Evolutionary conservation across 108 stramenopile genomes (phyloP).

Genomic region (Nitzschia putrida): DNA sequence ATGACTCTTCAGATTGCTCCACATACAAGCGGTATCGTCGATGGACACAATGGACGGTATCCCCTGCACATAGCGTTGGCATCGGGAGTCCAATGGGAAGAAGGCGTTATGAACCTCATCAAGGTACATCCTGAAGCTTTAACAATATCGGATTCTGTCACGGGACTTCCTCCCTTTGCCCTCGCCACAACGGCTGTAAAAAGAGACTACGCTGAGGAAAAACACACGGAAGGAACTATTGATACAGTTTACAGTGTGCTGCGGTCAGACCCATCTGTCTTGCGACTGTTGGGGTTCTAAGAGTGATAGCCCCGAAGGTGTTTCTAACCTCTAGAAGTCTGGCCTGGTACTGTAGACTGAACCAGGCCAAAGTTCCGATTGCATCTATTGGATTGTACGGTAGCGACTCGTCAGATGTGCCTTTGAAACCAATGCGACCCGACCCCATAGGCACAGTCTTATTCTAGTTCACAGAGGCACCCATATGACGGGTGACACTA

Average conservation of each 20-base stretch:
- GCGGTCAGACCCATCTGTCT: conserved; percentile 17
- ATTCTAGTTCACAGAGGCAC: no score
- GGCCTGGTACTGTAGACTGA: not conserved
- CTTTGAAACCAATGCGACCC: no score
- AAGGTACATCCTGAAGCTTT: conserved; percentile 20
- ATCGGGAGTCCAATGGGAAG: conserved; percentile 40
- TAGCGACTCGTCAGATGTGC: no score
- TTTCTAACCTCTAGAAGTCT: not conserved
- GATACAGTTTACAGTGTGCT: conserved; percentile 16
- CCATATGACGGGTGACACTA: no score
- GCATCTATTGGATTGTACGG: no score
- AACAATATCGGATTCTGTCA: conserved; percentile 14
- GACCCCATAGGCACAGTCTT: no score
- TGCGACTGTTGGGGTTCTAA: conserved; percentile 18
- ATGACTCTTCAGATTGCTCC: conserved; percentile 12
- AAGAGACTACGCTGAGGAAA: not conserved
- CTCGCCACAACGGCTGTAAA: conserved; percentile 23
- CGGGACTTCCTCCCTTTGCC: conserved; percentile 30
- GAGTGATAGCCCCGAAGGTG: not conserved
- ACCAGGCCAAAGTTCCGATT: no score
- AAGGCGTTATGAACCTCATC: conserved; percentile 22
- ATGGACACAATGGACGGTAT: conserved; percentile 27
- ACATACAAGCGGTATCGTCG: not conserved
- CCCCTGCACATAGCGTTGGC: conserved; percentile 60
- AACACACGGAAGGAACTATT: not conserved